Evolutionary conservation across 148 eudicot genomes (phyloP), one percentile per base, ranked within the genome.

Genomic region (Vaccinium vitisidaea): DNA sequence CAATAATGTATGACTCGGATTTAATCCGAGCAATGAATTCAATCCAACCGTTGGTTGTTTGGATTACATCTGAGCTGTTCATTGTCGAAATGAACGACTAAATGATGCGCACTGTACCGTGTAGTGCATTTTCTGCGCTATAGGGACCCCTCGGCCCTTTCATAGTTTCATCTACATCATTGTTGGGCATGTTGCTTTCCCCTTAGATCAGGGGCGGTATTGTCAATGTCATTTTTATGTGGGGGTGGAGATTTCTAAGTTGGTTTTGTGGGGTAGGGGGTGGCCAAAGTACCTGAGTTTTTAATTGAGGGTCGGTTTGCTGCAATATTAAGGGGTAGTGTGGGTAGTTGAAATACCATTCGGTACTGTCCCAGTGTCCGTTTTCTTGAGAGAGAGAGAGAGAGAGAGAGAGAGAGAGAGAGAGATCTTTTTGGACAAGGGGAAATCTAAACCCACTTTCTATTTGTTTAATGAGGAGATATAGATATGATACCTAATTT

Each of bases 331-430:
- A n/a, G 70, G 50, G 73, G 83, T 54, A 32, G 25, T 43, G 27
- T 73, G 71, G 80, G 87, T 85, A 46, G 84, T 85, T 85, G 80
- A 56, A 73, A 27, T 14, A 53, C 82, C 82, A 53, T 83, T 71
- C 58, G 73, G 54, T 82, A 69, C 55, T 46, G 16, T 80, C 52
- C 30, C 23, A 15, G 36, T 12, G 21, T 15, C 25, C 76, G 15
- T 78, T 78, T 52, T 79, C 70, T 5, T 8, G 69, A 59, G 54
- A 58, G 49, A 56, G 85, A 59, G 23, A 71, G 80, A 75, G 63
- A 78, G 61, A 53, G 61, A 77, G 56, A 50, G 56, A 54, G 58
- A 27, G 23, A 27, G 13, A 43, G 46, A 43, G 46, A 43, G 46
- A 43, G 46, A 43, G 46, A 6, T 4, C 6, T 4, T 43, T 43